A percentile compares a stretch with the other conserved stretches of the same genome.
phyloP scores from a whole-genome alignment of 225 moss, liverwort and hornwort genomes.

The Ulota crispa region DNA sequence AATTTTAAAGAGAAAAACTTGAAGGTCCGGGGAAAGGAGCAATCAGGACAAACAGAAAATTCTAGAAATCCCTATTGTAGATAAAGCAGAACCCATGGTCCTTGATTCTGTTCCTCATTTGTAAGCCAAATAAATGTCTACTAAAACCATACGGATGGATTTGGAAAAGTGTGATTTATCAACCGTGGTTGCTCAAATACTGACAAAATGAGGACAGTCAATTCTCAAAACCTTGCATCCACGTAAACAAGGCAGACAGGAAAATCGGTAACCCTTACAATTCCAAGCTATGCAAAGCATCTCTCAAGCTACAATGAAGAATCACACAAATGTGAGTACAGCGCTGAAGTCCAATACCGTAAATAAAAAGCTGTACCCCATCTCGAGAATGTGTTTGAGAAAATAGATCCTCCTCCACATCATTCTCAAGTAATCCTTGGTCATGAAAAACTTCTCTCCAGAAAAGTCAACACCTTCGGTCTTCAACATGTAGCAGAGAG shows the following conservation, averaged over 20 bases:
- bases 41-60: background rate
- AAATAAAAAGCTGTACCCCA: conserved; percentile 85
- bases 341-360: conserved; percentile 50
- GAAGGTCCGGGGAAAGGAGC: background rate
- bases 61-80: background rate
- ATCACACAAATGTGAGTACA: background rate
- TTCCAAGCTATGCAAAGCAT: background rate
- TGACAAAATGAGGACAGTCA: background rate
- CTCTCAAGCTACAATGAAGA: conserved; percentile 2
- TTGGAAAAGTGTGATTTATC: conserved; percentile 3
- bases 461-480: conserved; percentile 90
- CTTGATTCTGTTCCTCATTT: background rate
- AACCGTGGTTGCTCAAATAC: conserved; percentile 1
- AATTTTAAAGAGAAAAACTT: background rate
- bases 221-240: background rate
- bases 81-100: background rate
- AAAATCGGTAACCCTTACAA: background rate
- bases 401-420: conserved; percentile 98
- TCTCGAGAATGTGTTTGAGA: conserved; percentile 72
- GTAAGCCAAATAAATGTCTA: background rate
- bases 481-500: conserved; percentile 82
- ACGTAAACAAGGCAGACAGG: background rate
- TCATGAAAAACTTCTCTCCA: conserved; percentile 96
- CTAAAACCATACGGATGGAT: background rate
- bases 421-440: conserved; percentile 92